Evolutionary conservation across 345 rosid species (phyloP), one percentile per base, ranked within the genome.

Genomic region (Rhizophora mangle): DNA sequence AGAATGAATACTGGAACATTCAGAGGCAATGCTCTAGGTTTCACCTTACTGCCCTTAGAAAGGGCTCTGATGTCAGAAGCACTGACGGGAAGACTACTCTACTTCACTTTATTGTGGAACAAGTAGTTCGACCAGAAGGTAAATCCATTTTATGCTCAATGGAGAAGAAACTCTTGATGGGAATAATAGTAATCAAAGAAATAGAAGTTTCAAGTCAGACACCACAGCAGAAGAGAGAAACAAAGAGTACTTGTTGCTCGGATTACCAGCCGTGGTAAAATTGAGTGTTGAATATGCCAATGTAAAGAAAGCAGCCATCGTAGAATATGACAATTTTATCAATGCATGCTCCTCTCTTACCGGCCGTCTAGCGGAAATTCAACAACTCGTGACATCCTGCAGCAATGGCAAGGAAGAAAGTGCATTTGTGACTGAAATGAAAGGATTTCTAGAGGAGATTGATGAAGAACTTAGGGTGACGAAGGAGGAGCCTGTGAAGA

Each of bases 1-100:
- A 80, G 78, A 69, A 86, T 90, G 91, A 93, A 93, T 64, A 93
- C 93, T 0, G 98, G 98, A 76, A 89, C 98, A 4, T 69, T 91
- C 18, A 83, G 97, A 78, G 98, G 98, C 52, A 85, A 93, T 37
- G 98, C 98, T 10, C 82, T 82, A 49, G 94, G 92, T 58, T 93
- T 93, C 83, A 87, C 72, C 86, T 89, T 51, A 81, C 78, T 0
- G 85, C 96, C 20, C 83, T 89, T 24, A 73, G 83, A 16, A 89
- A 90, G 70, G 90, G 90, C 6, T 85, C 92, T 1, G 88, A 93
- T 61, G 84, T 89, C 18, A 90, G 86, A 74, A 89, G 96, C 82
- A 85, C 82, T 0, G 86, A 87, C 62, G 94, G 98, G 61, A 87
- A 84, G 69, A 90, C 96, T 29, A 89, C 89, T 36, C 81, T 90